Conservation (phyloP, 2,329 filamentous ascomycete genomes). For the Apiospora koreana region DNA sequence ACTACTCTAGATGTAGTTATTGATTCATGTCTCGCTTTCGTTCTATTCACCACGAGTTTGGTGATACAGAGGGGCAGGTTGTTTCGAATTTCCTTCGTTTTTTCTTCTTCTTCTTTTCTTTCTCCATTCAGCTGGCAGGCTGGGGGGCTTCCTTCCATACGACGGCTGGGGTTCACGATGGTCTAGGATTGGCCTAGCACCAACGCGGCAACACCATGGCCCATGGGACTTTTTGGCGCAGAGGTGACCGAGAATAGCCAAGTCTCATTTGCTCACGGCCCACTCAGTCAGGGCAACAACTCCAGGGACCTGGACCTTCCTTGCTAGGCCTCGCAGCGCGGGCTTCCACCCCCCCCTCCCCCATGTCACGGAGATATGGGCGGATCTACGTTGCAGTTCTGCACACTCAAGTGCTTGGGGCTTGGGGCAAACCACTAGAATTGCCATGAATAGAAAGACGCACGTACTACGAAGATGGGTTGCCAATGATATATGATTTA, state of each 20-base stretch:
- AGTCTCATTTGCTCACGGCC: background rate
- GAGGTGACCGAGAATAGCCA: background rate
- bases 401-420: background rate
- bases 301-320: background rate
- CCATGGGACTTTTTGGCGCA: background rate
- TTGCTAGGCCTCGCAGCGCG: background rate
- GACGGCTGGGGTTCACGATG: background rate
- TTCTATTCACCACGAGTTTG: background rate
- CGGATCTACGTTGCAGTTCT: background rate
- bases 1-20: background rate
- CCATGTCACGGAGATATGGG: constrained; percentile 1
- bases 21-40: background rate
- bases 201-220: background rate
- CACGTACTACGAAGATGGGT: background rate
- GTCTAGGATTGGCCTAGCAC: background rate
- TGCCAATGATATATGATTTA: background rate
- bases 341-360: background rate
- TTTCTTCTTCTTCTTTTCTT: background rate
- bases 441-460: background rate
- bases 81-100: background rate
- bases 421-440: background rate
- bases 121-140: background rate
- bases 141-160: too few relatives aligned
- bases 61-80: background rate
- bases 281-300: constrained; percentile 3